Evolutionary conservation across 208 protist species (phyloP), one percentile per base, ranked within the genome.

Genomic region (Porcisia deanei): DNA sequence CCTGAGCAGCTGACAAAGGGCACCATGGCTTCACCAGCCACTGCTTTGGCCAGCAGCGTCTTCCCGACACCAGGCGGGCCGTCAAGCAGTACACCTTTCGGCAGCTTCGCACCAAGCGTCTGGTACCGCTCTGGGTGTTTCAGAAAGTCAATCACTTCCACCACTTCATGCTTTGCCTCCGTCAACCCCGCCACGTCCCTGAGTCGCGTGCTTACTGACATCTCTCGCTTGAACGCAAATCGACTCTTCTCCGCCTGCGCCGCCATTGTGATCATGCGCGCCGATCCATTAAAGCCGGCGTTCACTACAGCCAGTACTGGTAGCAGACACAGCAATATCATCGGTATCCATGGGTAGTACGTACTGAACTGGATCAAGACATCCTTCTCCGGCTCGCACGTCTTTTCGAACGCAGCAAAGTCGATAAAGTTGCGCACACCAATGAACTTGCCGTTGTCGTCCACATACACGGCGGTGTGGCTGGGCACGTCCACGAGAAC

Each of bases 71-170:
- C 98, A 25, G 98, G 98, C 43, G 97, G 97, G 34, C 98, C 98
- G 70, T 97, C 92, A 12, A 99, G 87, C 52, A 99, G 86, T 4
- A 99, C 87, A 43, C 98, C 98, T 76, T 99, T 99, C 30, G 98
- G 97, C 72, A 99, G 77, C 76, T 97, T 98, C 22, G 94, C 98
- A 47, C 98, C 98, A 30, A 99, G 89, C 18, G 79, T 68, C n/a
- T 86, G 81, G 79, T 99, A 99, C 65, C 94, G 96, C n/a, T 85
- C 74, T 6, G 98, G 98, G 73, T 98, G 86, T 73, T 94, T 93
- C 16, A 99, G 87, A 60, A 99, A 99, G 70, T 99, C 94, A 57
- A 99, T 97, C 45, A 99, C 94, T 79, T 99, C 93, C 55, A 95
- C 77, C 49, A 97, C 89, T 79, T 97, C 93, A 63, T 91, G 84